Evolutionary conservation across 768 basidiomycete species (phyloP).

Genomic region (Cubamyces lactineus): DNA sequence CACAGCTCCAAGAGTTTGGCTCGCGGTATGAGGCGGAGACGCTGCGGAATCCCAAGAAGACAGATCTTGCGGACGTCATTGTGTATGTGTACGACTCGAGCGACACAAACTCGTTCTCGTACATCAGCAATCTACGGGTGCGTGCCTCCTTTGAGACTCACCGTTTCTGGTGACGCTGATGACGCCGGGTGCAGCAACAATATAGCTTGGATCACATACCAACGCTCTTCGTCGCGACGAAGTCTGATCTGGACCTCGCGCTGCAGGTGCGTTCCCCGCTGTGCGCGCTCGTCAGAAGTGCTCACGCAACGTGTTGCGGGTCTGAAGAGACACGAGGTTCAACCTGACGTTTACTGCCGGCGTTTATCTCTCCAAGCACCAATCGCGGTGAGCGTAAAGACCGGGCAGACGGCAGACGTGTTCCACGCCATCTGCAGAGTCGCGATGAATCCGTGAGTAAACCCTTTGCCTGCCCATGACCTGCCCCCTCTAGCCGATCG

Average conservation of each 20-base stretch:
- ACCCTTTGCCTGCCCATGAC: neutral
- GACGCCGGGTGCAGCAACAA: conserved; percentile 73
- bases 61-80: conserved; percentile 91
- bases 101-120: conserved; percentile 98
- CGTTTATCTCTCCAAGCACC: conserved; percentile 89
- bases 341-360: conserved; percentile 96
- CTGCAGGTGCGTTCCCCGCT: conserved; percentile 66
- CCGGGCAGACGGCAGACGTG: conserved; percentile 82
- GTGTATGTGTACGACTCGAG: conserved; percentile 97
- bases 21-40: conserved; percentile 93
- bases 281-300: neutral
- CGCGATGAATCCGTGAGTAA: conserved; percentile 77
- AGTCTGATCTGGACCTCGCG: conserved; percentile 96
- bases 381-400: conserved; percentile 90
- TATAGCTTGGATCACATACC: conserved; percentile 95
- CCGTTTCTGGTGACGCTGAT: conserved; percentile 14
- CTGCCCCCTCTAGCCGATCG: conserved; percentile 4
- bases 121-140: conserved; percentile 95
- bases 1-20: conserved; percentile 94
- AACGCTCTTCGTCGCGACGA: conserved; percentile 97
- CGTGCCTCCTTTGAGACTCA: conserved; percentile 29
- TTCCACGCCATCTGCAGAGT: conserved; percentile 85
- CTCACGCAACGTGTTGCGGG: conserved; percentile 16
- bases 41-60: conserved; percentile 86
- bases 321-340: conserved; percentile 90